Base-by-base conservation (phyloP, 2,329 filamentous ascomycete genomes). In the Lachnellula cervina region DNA sequence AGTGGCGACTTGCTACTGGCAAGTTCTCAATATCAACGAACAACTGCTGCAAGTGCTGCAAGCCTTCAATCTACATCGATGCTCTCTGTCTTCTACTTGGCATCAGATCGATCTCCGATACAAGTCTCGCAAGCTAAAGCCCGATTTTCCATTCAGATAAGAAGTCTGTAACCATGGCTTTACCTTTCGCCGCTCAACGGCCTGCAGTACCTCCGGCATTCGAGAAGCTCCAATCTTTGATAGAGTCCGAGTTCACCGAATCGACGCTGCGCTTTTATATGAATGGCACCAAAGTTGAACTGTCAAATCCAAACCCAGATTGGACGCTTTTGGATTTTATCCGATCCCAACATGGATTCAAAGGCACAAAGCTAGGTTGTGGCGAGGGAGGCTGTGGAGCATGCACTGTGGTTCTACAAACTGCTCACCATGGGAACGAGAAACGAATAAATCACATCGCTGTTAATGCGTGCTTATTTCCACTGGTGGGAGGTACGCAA, bases 341-440 rank as follows among this genome's bases (percentile, higher is more conserved):
- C 40, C 82, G 94, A 60, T 91, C 88, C 0, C 77, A 93, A 92
- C 19, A 89, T 97, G 69, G 94, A 94, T 0, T 77, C 97, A 64
- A 97, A 4, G 94, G 94, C 14, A 97, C 94, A 16, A 99, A 99
- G 73, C 80, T 97, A 73, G 94, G 94, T 48, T 99, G 94, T 74
- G 90, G 90, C 50, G 94, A 99, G 76, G 94, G 94, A 60, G 94
- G 94, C 1, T 99, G 94, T 69, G 94, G 94, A 66, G 94, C 94
- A 61, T 97, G 93, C 70, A 97, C 93, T 44, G 90, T 97, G 47
- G 92, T 99, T 32, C 81, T 99, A 97, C 55, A 80, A 86, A 16
- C 97, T 97, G 77, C 42, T 96, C 90, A 60, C 92, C 97, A 71
- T 87, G 87, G 69, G 97, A 97, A 68, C 91, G 91, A 1, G 70